Conservation (phyloP, 2,329 filamentous ascomycete genomes). For the Neurospora sp. region DNA sequence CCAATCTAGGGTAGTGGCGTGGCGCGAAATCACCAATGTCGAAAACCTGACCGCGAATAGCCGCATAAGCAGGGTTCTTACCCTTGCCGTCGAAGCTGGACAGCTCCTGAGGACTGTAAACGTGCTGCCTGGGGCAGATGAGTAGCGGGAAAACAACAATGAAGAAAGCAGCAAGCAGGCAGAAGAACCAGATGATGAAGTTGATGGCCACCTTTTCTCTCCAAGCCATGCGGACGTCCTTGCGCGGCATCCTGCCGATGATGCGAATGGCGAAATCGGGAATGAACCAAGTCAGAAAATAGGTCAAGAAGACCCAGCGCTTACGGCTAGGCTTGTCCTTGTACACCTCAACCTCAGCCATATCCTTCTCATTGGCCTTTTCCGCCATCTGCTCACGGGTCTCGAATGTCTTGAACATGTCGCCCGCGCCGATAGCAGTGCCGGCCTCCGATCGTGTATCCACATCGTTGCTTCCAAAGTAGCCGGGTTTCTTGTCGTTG, state of each 20-base stretch:
- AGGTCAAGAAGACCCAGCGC: constrained; percentile 82
- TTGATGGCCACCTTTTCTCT: constrained; percentile 97
- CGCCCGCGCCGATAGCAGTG: constrained; percentile 83
- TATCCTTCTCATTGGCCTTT: constrained; percentile 81
- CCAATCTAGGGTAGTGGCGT: constrained; percentile 65
- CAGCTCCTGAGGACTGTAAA: constrained; percentile 73
- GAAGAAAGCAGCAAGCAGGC: constrained; percentile 72
- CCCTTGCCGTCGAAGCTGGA: constrained; percentile 64
- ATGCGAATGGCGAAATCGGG: constrained; percentile 74
- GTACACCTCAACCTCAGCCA: constrained; percentile 83
- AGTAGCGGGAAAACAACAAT: constrained; percentile 78
- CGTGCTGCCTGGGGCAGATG: constrained; percentile 85
- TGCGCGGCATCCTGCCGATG: constrained; percentile 78
- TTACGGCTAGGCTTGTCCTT: constrained; percentile 71
- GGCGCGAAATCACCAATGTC: constrained; percentile 67
- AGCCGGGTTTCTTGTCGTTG: constrained; percentile 70
- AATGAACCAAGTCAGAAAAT: constrained; percentile 73
- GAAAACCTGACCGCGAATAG: constrained; percentile 85
- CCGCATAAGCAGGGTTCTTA: constrained; percentile 52
- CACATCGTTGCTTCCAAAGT: constrained; percentile 69
- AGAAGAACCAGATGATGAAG: constrained; percentile 88
- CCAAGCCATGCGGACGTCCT: constrained; percentile 89
- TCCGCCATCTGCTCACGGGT: constrained; percentile 92
- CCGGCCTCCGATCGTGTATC: constrained; percentile 88
- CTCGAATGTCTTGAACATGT: constrained; percentile 97